Conservation (phyloP, 2,329 filamentous ascomycete species). For the Polychaeton citri region DNA sequence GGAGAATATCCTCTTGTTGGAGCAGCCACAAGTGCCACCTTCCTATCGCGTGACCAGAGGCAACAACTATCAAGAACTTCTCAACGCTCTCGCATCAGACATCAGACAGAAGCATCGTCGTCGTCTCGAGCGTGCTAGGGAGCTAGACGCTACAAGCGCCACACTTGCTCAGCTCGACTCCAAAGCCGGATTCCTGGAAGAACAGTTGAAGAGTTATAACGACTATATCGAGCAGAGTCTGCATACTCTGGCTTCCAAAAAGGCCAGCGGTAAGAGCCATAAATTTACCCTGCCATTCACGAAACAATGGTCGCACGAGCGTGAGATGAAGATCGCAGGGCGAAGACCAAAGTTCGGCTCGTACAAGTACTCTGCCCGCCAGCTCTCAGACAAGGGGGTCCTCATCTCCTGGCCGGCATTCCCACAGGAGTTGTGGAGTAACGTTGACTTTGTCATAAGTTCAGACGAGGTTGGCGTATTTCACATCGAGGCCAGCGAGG, state of each 20-base stretch:
- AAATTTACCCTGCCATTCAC: slow-evolving; percentile 92
- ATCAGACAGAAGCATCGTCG: slow-evolving; percentile 95
- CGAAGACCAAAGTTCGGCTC: slow-evolving; percentile 95
- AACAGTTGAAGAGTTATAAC: slow-evolving; percentile 93
- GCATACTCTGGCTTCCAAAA: slow-evolving; percentile 92
- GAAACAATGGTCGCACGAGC: slow-evolving; percentile 96
- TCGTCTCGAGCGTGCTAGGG: slow-evolving; percentile 78
- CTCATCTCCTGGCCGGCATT: slow-evolving; percentile 85
- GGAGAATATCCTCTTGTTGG: slow-evolving; percentile 83
- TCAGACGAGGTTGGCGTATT: slow-evolving; percentile 93
- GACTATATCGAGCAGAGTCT: slow-evolving; percentile 99
- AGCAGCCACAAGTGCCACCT: slow-evolving; percentile 43
- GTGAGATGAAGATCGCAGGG: slow-evolving; percentile 81
- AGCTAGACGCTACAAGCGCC: slow-evolving; percentile 69
- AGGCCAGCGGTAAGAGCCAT: slow-evolving; percentile 58
- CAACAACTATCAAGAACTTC: slow-evolving; percentile 93
- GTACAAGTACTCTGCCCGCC: slow-evolving; percentile 89
- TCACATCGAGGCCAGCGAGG: slow-evolving; percentile 76
- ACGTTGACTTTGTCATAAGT: slow-evolving; percentile 85
- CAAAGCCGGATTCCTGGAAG: slow-evolving; percentile 84
- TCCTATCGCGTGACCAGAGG: slow-evolving; percentile 66
- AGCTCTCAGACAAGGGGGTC: slow-evolving; percentile 84
- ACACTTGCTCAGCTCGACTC: slow-evolving; percentile 65
- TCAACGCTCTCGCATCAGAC: slow-evolving; percentile 92
- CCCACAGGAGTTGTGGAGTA: slow-evolving; percentile 70